phyloP scores from a whole-genome alignment of 202 grass and related monocot species.

The Schoenoplectus tabernaemontani region DNA sequence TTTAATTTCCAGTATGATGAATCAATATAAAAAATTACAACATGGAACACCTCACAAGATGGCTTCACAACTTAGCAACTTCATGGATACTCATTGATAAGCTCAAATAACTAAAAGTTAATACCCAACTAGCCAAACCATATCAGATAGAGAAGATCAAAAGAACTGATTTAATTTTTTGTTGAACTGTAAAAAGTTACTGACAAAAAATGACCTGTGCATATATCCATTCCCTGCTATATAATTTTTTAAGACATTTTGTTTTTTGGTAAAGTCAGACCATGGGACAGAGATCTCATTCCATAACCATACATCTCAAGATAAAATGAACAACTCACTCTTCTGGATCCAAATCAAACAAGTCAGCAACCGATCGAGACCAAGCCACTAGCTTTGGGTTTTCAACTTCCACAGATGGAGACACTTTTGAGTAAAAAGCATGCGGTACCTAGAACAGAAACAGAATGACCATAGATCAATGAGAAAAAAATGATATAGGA shows the following conservation, averaged over 20 bases:
- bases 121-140: background rate
- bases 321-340: slow-evolving; percentile 38
- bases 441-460: slow-evolving; percentile 52
- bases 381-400: slow-evolving; percentile 67
- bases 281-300: background rate
- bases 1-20: background rate
- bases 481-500: background rate
- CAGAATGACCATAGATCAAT: background rate
- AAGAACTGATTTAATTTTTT: background rate
- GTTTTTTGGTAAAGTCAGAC: background rate
- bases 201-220: background rate
- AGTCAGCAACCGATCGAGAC: slow-evolving; percentile 58
- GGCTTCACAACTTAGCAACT: background rate
- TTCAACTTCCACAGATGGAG: slow-evolving; percentile 68
- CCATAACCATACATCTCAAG: background rate
- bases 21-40: background rate
- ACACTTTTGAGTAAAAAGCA: slow-evolving; percentile 76
- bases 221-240: background rate
- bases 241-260: background rate
- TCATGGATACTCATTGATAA: background rate
- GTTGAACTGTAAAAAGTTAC: background rate
- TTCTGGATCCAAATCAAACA: slow-evolving; percentile 91
- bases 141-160: background rate
- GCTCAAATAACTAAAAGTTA: background rate
- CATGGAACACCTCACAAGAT: background rate